Conservation (phyloP, 148 eudicot genomes). For the Silene uniflora region DNA sequence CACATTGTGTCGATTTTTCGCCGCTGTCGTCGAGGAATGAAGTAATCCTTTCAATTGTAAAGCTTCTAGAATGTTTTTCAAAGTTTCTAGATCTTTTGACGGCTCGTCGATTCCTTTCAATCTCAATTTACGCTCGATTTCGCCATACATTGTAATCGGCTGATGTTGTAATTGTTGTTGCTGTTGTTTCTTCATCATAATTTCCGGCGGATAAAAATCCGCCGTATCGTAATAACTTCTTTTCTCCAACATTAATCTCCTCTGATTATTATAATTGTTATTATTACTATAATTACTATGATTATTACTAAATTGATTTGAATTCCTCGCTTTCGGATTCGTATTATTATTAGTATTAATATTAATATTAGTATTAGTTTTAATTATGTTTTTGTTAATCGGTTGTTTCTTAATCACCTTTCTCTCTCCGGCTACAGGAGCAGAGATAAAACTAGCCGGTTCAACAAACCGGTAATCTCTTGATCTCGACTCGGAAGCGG, state of each 20-base stretch:
- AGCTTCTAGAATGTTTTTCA: conserved; percentile 85
- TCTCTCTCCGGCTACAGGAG: conserved; percentile 18
- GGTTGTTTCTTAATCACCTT: conserved; percentile 1
- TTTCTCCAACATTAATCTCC: conserved; percentile 38
- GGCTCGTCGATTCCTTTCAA: conserved; percentile 83
- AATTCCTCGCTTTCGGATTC: conserved; percentile 10
- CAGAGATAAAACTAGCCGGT: conserved; percentile 18
- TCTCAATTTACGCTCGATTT: conserved; percentile 59
- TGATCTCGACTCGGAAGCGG: conserved; percentile 87
- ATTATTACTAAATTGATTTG: neutral
- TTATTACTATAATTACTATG: neutral
- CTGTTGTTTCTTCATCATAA: conserved; percentile 15
- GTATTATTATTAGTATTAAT: neutral
- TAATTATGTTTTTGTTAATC: neutral
- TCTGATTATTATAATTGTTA: conserved; percentile 12
- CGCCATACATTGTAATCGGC: conserved; percentile 48
- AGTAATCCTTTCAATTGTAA: conserved; percentile 84
- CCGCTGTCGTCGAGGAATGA: conserved; percentile 36
- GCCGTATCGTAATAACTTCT: conserved; percentile 59
- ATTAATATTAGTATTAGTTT: neutral
- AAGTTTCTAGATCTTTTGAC: conserved; percentile 64
- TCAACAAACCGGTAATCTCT: conserved; percentile 35
- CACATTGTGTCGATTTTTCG: conserved; percentile 29
- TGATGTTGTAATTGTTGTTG: conserved; percentile 28
- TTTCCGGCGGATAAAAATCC: conserved; percentile 54